phyloP scores from a whole-genome alignment of 2,329 filamentous ascomycete genomes.

The Ceratocystis colombiana region DNA sequence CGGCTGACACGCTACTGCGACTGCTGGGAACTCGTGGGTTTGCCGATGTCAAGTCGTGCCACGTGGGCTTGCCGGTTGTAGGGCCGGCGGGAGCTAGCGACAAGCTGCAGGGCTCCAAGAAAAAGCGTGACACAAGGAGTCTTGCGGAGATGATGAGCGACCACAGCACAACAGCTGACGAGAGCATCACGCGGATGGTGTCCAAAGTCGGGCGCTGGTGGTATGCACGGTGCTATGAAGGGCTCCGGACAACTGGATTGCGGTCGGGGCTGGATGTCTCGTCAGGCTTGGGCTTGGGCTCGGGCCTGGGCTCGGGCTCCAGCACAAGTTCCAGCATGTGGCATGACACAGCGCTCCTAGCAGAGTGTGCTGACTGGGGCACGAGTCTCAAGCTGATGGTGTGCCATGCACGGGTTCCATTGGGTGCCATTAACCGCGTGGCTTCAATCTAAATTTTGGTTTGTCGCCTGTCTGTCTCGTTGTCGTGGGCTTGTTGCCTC shows the following conservation, averaged over 20 bases:
- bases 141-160: conserved; percentile 66
- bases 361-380: conserved; percentile 76
- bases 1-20: conserved; percentile 52
- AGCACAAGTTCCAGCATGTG: conserved; percentile 52
- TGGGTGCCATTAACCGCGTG: conserved; percentile 28
- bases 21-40: conserved; percentile 61
- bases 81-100: conserved; percentile 31
- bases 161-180: conserved; percentile 60
- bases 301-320: neutral
- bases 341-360: conserved; percentile 61
- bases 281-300: conserved; percentile 34
- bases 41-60: conserved; percentile 60
- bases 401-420: conserved; percentile 77
- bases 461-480: neutral
- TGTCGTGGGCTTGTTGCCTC: neutral
- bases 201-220: conserved; percentile 89
- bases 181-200: conserved; percentile 84
- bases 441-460: conserved; percentile 21
- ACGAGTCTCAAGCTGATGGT: conserved; percentile 87
- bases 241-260: conserved; percentile 27
- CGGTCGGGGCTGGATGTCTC: too few relatives aligned
- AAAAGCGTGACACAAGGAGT: conserved; percentile 41
- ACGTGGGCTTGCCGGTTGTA: conserved; percentile 62
- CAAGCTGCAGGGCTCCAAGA: conserved; percentile 9
- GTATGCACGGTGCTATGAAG: conserved; percentile 90